Conservation (phyloP, 2,329 filamentous ascomycete species). For the Thermomyces lanuginosus region DNA sequence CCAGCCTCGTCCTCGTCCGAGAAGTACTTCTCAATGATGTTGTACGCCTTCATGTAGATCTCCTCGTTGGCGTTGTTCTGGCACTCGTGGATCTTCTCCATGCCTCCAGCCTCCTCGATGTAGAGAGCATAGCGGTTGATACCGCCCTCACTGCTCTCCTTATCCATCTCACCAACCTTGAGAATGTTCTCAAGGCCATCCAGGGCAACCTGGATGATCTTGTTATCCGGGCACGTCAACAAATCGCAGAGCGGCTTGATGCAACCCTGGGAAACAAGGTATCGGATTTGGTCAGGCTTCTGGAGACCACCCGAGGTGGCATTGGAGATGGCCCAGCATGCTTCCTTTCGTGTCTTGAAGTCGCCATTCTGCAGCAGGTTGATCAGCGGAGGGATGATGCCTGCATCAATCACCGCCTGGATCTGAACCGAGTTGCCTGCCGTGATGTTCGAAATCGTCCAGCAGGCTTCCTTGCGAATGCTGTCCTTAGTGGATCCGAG, state of each 20-base stretch:
- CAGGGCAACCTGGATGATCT: slow-evolving; percentile 97
- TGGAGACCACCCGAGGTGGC: slow-evolving; percentile 93
- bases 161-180: slow-evolving; percentile 98
- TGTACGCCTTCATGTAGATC: slow-evolving; percentile 99
- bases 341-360: slow-evolving; percentile 97
- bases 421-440: slow-evolving; percentile 97
- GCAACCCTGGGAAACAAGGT: slow-evolving; percentile 81
- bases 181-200: slow-evolving; percentile 98
- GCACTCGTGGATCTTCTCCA: slow-evolving; percentile 99
- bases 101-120: slow-evolving; percentile 95
- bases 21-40: slow-evolving; percentile 99
- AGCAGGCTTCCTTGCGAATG: slow-evolving; percentile 98
- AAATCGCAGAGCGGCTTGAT: slow-evolving; percentile 96
- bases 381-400: slow-evolving; percentile 91
- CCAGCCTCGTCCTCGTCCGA: slow-evolving; percentile 83
- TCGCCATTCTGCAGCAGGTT: slow-evolving; percentile 92
- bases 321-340: slow-evolving; percentile 98
- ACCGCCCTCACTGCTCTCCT: slow-evolving; percentile 49
- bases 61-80: slow-evolving; percentile 99
- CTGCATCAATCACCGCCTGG: slow-evolving; percentile 87
- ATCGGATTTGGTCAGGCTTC: slow-evolving; percentile 97
- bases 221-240: slow-evolving; percentile 92
- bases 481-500: slow-evolving; percentile 96
- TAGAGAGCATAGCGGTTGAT: slow-evolving; percentile 97
- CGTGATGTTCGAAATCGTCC: slow-evolving; percentile 98